These are phyloP conservation scores for Ruellia speciosa DNA, from an alignment of 305 asterid species.

Conservation along the genomic window DNA sequence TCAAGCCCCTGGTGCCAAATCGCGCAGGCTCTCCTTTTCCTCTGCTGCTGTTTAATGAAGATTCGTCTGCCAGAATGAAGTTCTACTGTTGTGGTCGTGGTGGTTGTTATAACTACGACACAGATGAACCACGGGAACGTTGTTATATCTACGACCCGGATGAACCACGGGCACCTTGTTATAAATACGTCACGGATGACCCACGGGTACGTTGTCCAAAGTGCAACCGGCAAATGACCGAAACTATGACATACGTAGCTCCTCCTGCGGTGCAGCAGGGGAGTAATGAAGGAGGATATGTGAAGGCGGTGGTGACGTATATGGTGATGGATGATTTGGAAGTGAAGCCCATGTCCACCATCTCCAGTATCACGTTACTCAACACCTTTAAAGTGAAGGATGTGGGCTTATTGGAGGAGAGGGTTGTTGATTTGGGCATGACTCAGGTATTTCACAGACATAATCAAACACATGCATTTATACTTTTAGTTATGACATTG, in stretches of 20 bases:
- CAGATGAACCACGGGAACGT: not conserved
- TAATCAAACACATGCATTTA: no score
- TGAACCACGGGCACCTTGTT: conserved; percentile 3
- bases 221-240: not conserved
- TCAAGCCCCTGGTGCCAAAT: conserved; percentile 18
- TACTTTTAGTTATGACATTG: no score
- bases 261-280: not conserved
- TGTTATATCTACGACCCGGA: conserved; percentile 10
- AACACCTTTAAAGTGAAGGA: conserved; percentile 26
- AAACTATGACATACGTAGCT: not conserved
- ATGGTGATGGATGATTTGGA: conserved; percentile 42
- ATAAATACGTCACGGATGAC: not conserved
- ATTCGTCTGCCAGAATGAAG: not conserved
- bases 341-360: conserved; percentile 35
- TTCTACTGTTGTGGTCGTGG: no score
- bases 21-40: not conserved
- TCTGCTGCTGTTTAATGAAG: not conserved
- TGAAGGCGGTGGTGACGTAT: conserved; percentile 33
- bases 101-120: not conserved
- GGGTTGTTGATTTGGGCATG: conserved; percentile 25
- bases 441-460: conserved; percentile 23
- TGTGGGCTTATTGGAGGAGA: conserved; percentile 31
- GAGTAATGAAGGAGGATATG: conserved; percentile 24
- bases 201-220: conserved; percentile 3
- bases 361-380: conserved; percentile 29